Evolutionary conservation across 192 early-diverging fungal species (phyloP).

Genomic region (Umbelopsis sp.): DNA sequence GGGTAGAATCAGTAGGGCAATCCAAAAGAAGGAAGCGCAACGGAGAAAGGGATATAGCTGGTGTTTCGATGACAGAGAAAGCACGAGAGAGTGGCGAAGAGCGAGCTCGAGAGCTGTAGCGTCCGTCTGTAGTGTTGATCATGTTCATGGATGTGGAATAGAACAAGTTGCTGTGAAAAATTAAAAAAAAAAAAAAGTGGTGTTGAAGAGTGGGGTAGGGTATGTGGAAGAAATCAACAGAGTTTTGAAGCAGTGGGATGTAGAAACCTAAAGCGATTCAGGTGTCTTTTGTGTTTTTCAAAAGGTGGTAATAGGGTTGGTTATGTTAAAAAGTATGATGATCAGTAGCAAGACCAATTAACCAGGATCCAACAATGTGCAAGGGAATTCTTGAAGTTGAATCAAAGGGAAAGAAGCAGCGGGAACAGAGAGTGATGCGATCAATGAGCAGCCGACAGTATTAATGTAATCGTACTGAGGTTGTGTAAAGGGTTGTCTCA

Average conservation of each 20-base stretch:
- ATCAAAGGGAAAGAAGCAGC: constrained; percentile 22
- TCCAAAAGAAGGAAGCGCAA: constrained; percentile 92
- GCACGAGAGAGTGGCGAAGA: constrained; percentile 59
- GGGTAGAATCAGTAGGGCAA: constrained; percentile 83
- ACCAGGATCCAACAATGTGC: constrained; percentile 23
- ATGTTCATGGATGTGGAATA: constrained; percentile 6
- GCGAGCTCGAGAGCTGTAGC: constrained; percentile 18
- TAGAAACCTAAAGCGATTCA: no score
- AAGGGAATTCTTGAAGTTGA: constrained; percentile 23
- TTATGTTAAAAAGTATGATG: no score
- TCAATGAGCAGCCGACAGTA: constrained; percentile 20
- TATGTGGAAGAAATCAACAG: not conserved
- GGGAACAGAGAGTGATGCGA: constrained; percentile 14
- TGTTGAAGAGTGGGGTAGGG: not conserved
- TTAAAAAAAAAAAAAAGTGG: not conserved
- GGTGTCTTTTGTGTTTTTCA: no score
- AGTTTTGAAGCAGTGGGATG: not conserved
- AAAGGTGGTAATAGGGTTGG: no score
- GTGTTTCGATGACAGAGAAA: constrained; percentile 65
- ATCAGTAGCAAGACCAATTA: constrained; percentile 22
- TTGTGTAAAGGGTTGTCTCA: constrained; percentile 21
- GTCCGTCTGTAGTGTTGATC: constrained; percentile 18
- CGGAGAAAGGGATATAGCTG: constrained; percentile 38
- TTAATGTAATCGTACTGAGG: constrained; percentile 20
- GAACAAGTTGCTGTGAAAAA: not conserved